A percentile compares a stretch with the other conserved stretches of the same genome.
These are phyloP conservation scores for Gaultheria prostrata DNA, from an alignment of 148 eudicot species.

Conservation along the genomic window DNA sequence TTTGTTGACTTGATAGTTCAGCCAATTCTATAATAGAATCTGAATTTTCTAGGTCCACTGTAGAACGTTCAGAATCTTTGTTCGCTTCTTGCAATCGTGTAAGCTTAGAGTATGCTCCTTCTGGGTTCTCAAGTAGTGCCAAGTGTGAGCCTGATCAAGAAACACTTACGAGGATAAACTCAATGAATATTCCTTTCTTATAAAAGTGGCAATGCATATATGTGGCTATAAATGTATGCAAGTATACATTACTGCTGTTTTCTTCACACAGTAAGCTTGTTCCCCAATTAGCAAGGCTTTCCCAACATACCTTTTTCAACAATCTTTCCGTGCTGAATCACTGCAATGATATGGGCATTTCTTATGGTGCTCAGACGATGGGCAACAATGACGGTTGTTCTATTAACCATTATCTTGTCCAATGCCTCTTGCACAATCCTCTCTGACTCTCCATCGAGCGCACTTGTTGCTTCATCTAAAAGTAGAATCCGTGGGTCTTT, in stretches of 20 bases:
- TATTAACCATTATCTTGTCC: slow-evolving; percentile 65
- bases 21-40: slow-evolving; percentile 18
- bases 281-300: background rate
- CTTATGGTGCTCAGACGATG: slow-evolving; percentile 76
- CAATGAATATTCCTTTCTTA: background rate
- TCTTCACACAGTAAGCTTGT: background rate
- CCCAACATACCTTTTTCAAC: slow-evolving; percentile 64
- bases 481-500: slow-evolving; percentile 77
- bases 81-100: slow-evolving; percentile 54
- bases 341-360: slow-evolving; percentile 75
- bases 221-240: no score
- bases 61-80: slow-evolving; percentile 24
- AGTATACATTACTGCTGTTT: background rate
- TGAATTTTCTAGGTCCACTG: slow-evolving; percentile 25
- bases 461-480: slow-evolving; percentile 89
- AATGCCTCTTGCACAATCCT: slow-evolving; percentile 78
- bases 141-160: slow-evolving; percentile 48
- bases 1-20: slow-evolving; percentile 43
- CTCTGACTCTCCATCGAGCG: slow-evolving; percentile 83
- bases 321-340: slow-evolving; percentile 67
- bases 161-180: background rate
- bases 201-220: no score
- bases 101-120: slow-evolving; percentile 85
- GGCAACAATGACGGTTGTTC: slow-evolving; percentile 80
- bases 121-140: slow-evolving; percentile 59